Evolutionary conservation across 2,329 filamentous ascomycete species (phyloP).

Genomic region (Stagonosporopsis rhizophila): DNA sequence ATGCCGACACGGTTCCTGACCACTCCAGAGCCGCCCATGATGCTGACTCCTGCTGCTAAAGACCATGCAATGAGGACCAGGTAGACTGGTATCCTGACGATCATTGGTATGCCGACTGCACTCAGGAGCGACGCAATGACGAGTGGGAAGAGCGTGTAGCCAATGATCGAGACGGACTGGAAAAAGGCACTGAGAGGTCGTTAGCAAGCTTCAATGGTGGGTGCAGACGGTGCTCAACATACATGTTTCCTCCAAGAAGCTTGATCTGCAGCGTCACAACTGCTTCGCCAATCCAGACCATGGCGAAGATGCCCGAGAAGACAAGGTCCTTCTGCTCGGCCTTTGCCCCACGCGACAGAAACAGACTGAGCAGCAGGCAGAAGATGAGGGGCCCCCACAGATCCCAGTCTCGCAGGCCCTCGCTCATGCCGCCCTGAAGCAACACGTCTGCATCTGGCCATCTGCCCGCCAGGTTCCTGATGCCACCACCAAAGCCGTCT

Average conservation of each 20-base stretch:
- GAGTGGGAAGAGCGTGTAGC: conserved; percentile 95
- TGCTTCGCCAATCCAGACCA: conserved; percentile 96
- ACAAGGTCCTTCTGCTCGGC: conserved; percentile 84
- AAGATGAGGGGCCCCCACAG: conserved; percentile 97
- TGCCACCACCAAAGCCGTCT: conserved; percentile 51
- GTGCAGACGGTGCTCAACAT: conserved; percentile 52
- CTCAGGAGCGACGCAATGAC: conserved; percentile 92
- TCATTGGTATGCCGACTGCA: conserved; percentile 77
- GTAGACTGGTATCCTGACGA: conserved; percentile 89
- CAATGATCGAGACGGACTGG: conserved; percentile 96
- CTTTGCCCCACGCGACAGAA: conserved; percentile 83
- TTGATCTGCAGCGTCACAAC: conserved; percentile 99
- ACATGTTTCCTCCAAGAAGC: conserved; percentile 96
- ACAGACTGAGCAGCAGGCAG: conserved; percentile 84
- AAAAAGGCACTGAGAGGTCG: conserved; percentile 81
- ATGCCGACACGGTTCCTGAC: conserved; percentile 93
- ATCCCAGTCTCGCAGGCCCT: conserved; percentile 95
- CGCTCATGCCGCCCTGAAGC: conserved; percentile 77
- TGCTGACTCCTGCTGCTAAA: conserved; percentile 92
- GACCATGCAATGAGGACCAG: conserved; percentile 89
- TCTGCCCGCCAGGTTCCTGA: conserved; percentile 65
- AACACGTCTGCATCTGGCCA: conserved; percentile 74
- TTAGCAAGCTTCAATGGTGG: conserved; percentile 31
- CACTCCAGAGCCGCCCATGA: conserved; percentile 92
- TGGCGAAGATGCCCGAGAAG: conserved; percentile 94